Base-by-base conservation (phyloP, 169 alveolate species). In the Plasmodium adleri region DNA sequence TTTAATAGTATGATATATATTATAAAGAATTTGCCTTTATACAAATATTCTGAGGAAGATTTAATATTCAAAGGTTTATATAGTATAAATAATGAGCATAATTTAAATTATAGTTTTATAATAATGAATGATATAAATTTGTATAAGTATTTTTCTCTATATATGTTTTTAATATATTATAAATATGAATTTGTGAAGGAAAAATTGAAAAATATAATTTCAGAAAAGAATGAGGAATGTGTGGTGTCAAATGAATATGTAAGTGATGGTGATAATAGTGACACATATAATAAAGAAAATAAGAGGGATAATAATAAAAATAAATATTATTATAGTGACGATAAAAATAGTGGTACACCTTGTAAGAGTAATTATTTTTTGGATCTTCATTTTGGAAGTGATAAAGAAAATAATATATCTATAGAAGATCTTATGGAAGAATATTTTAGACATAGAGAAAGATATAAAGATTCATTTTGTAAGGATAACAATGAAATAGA, bases 131-230 rank as follows among this genome's bases (percentile, higher is more conserved):
- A 78, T 58, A 39, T 78, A 78, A 78, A 52, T 78, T 78, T 78
- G 59, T 78, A 78, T 71, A 78, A 78, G 24, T 78, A 64, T 52
- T 50, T 78, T 64, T 78, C 89, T 58, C 59, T 78, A 2, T 78
- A 64, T 78, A 78, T 78, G 89, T 78, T 78, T 78, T 78, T 78
- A 54, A 70, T 45, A 10, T 78, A 78, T 58, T 78, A 78, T 59
- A 78, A 78, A 78, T 78, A 70, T 67, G 15, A 13, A 70, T 78
- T 66, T 66, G 54, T 78, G 10, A 59, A 15, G 60, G 67, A 7
- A 49, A 59, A 17, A n/a, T 58, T 78, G 54, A 70, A 70, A 22
- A 58, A 58, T 6, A 45, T 63, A 22, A 78, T 78, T 64, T 22
- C 7, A 39, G 72, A 50, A 58, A 70, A 56, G 54, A 56, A 15